phyloP scores from a whole-genome alignment of 2,329 filamentous ascomycete genomes.

The Mariannaea elegans region DNA sequence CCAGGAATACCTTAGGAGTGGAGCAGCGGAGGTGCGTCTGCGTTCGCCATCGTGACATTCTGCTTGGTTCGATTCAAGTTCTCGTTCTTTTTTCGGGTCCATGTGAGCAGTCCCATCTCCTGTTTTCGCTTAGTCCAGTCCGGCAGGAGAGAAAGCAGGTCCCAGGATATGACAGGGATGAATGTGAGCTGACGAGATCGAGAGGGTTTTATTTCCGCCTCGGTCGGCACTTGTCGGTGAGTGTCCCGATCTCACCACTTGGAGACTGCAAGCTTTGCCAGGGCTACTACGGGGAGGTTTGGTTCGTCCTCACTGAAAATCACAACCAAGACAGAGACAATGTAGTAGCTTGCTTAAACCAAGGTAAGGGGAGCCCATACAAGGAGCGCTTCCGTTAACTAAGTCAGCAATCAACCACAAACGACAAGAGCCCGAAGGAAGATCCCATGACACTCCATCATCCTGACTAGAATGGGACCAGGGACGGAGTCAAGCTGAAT shows the following conservation, averaged over 20 bases:
- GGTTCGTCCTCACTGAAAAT: no score
- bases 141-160: constrained; percentile 8
- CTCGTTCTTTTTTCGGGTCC: constrained; percentile 1
- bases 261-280: neutral
- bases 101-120: no score
- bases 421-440: no score
- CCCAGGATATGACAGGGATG: neutral
- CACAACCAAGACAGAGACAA: no score
- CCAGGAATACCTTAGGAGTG: constrained; percentile 2
- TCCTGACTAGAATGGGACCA: neutral
- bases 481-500: neutral
- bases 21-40: constrained; percentile 4
- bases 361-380: neutral
- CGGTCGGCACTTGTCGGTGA: constrained; percentile 24
- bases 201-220: constrained; percentile 3
- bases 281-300: neutral
- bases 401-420: no score
- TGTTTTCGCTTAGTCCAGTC: neutral
- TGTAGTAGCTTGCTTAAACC: neutral
- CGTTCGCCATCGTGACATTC: constrained; percentile 5
- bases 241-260: constrained; percentile 21
- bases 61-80: constrained; percentile 10
- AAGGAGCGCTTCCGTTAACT: neutral
- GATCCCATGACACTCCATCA: neutral
- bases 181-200: no score